A percentile compares a stretch with the other conserved stretches of the same genome.
Conservation (phyloP, 306 rosid genomes). For the Prunus dulcis region DNA sequence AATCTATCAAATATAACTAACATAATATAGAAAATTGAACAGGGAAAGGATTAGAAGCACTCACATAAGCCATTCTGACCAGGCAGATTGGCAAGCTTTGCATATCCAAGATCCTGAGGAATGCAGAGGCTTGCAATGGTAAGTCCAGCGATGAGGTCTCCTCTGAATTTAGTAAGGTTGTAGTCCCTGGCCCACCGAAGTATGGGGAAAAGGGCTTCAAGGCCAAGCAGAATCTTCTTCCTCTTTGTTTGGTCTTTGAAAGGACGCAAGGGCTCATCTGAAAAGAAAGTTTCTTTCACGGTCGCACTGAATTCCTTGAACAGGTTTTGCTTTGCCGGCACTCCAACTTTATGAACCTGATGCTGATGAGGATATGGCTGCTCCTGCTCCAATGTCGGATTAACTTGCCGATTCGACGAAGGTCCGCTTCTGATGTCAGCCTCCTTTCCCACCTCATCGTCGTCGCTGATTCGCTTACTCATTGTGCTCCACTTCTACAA, state of each 20-base stretch:
- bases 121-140: constrained; percentile 84
- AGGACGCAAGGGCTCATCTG: constrained; percentile 40
- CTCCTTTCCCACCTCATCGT: not conserved
- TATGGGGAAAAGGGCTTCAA: constrained; percentile 58
- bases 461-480: not conserved
- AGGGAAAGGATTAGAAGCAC: not conserved
- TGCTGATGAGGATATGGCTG: not conserved
- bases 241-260: constrained; percentile 35
- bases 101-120: constrained; percentile 58
- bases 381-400: not conserved
- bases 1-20: too few species aligned
- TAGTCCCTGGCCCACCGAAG: constrained; percentile 54
- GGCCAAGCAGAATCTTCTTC: constrained; percentile 35
- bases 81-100: constrained; percentile 34
- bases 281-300: constrained; percentile 33
- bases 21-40: too few species aligned
- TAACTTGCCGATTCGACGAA: not conserved
- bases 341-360: constrained; percentile 25
- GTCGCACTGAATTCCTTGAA: constrained; percentile 19
- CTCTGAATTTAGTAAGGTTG: constrained; percentile 42
- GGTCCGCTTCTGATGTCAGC: not conserved
- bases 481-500: not conserved
- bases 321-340: constrained; percentile 16
- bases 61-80: constrained; percentile 33
- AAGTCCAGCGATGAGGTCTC: constrained; percentile 43